Base-by-base conservation (phyloP, 352 stramenopile genomes). In the Pythium guiyangense region DNA sequence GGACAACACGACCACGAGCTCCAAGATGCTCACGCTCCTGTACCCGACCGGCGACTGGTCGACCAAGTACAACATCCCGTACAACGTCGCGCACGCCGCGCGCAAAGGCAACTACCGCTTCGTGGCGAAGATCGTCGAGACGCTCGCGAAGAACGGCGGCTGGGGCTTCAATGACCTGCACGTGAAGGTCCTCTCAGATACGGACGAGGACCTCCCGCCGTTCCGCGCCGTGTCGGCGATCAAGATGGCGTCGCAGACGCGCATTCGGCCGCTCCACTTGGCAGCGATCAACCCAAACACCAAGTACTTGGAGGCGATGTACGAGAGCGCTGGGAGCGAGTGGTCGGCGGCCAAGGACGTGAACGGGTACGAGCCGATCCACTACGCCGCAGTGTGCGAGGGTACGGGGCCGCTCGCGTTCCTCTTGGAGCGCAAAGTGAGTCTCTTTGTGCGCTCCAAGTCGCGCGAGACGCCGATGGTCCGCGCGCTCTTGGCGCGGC, bases 261-360 rank as follows among this genome's bases (percentile, higher is more conserved):
- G 71, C 12, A 71, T 92, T n/a, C 77, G 79, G 0, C 83, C 83
- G 14, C 54, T 93, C 18, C 83, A 93, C 42, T 54, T 93, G 15
- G 80, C 83, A 14, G 73, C 74, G 2, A 90, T 93, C 54, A 91
- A 93, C 25, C 80, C 83, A 2, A 86, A 90, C 31, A 73, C 59
- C 0, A 84, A 76, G 57, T 85, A 88, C 49, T 58, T 93, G 10
- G 67, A 84, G 35, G 57, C 63, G 9, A 56, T 93, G 15, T 90
- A 76, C 75, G 75, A 79, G 9, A 67, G 67, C 5, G 74, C 67
- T 1, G 71, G 80, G 1, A 74, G 77, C 34, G 78, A 88, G 27
- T 83, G 66, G 40, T 65, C 67, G 11, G 66, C 60, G 1, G 72
- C 72, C 1, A 87, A 90, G 48, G 80, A 88, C 31, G 73, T 85